Conservation (phyloP, 768 basidiomycete species). For the Pleurotus cornucopiae region DNA sequence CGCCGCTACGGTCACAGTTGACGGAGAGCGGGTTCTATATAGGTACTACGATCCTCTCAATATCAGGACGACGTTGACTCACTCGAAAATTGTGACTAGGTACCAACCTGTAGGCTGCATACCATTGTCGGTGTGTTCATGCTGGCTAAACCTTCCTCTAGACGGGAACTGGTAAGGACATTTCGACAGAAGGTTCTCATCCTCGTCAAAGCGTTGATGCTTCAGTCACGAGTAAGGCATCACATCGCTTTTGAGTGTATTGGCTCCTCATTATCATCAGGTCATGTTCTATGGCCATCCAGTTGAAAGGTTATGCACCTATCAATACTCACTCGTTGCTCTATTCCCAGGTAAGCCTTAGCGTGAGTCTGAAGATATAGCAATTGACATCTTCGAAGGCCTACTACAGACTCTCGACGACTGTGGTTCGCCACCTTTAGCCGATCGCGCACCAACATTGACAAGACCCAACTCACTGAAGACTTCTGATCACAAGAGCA, state of each 20-base stretch:
- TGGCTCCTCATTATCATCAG: slow-evolving; percentile 32
- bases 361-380: background rate
- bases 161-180: slow-evolving; percentile 88
- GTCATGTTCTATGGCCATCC: slow-evolving; percentile 97
- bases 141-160: slow-evolving; percentile 21
- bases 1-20: slow-evolving; percentile 70
- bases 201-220: slow-evolving; percentile 91
- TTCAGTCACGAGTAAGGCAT: slow-evolving; percentile 81
- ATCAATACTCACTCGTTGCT: slow-evolving; percentile 95
- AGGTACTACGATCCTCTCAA: slow-evolving; percentile 47
- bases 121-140: no score
- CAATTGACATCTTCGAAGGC: slow-evolving; percentile 37
- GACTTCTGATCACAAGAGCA: slow-evolving; percentile 87
- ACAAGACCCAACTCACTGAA: slow-evolving; percentile 71
- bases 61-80: background rate
- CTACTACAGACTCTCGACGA: slow-evolving; percentile 88
- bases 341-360: slow-evolving; percentile 69
- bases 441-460: slow-evolving; percentile 53
- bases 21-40: slow-evolving; percentile 94
- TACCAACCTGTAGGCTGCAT: slow-evolving; percentile 57
- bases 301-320: slow-evolving; percentile 93
- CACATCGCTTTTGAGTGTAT: background rate
- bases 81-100: slow-evolving; percentile 32
- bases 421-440: slow-evolving; percentile 83
- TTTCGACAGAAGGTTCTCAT: slow-evolving; percentile 90